phyloP scores from a whole-genome alignment of 768 basidiomycete species.

The Multifurca ochricompacta region DNA sequence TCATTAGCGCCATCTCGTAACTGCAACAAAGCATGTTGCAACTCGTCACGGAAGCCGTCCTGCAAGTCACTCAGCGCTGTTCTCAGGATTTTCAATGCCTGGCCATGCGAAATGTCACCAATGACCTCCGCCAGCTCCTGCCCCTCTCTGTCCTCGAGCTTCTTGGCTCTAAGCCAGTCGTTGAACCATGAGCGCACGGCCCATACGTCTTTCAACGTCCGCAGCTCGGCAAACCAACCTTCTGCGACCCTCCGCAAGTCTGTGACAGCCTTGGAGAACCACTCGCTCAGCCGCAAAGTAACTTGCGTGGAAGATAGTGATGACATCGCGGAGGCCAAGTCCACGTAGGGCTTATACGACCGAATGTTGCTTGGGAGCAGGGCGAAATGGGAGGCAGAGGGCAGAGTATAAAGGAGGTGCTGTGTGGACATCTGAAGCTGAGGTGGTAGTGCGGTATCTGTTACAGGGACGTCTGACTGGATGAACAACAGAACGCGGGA shows the following conservation, averaged over 20 bases:
- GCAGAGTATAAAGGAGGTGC: conserved; percentile 57
- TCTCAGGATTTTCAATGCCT: conserved; percentile 56
- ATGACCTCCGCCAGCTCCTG: conserved; percentile 36
- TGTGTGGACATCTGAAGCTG: conserved; percentile 62
- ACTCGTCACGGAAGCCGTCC: conserved; percentile 37
- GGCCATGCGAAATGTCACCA: conserved; percentile 46
- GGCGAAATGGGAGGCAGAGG: conserved; percentile 76
- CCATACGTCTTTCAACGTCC: conserved; percentile 66
- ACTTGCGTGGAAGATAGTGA: conserved; percentile 39
- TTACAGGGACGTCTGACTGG: conserved; percentile 40
- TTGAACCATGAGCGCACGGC: conserved; percentile 46
- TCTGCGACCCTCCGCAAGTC: conserved; percentile 39
- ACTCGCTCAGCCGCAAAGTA: conserved; percentile 43
- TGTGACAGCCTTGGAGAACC: conserved; percentile 52
- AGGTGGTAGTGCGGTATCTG: conserved; percentile 31
- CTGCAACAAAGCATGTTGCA: conserved; percentile 34
- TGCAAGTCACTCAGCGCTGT: conserved; percentile 37
- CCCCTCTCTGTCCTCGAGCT: conserved; percentile 44
- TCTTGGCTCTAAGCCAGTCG: conserved; percentile 35
- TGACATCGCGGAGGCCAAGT: conserved; percentile 52
- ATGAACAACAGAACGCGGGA: conserved; percentile 50
- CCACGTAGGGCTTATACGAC: conserved; percentile 81
- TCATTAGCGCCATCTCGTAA: conserved; percentile 26
- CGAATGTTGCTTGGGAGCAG: conserved; percentile 65
- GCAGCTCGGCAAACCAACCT: conserved; percentile 52